phyloP scores from a whole-genome alignment of 139 green algal genomes.

The Chloropicon primus region DNA sequence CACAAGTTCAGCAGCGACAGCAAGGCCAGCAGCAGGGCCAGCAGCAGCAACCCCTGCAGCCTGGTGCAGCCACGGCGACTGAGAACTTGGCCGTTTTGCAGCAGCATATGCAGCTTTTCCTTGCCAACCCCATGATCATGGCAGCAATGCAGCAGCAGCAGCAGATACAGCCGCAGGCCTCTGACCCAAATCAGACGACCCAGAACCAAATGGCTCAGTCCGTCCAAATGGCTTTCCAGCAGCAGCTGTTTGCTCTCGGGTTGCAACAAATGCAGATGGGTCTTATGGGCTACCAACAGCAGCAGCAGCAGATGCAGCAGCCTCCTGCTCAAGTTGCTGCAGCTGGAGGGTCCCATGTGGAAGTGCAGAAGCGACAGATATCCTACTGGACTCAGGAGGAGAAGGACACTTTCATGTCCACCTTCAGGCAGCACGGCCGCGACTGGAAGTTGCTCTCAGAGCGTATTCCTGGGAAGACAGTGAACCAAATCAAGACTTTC shows the following conservation, averaged over 20 bases:
- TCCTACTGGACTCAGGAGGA: constrained; percentile 37
- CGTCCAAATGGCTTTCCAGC: too few species aligned
- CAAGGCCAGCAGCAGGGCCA: background rate
- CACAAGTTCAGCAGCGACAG: background rate
- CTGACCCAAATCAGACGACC: too few species aligned
- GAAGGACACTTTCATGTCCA: constrained; percentile 28
- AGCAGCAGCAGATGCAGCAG: too few species aligned
- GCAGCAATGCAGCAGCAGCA: background rate
- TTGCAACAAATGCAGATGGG: too few species aligned
- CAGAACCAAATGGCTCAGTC: too few species aligned
- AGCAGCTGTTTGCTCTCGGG: too few species aligned
- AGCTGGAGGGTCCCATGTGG: background rate
- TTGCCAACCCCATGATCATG: background rate
- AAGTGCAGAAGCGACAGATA: constrained; percentile 4
- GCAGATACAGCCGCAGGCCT: background rate
- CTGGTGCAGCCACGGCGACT: background rate
- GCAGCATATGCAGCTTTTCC: background rate
- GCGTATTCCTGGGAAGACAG: constrained; percentile 47
- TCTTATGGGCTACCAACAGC: too few species aligned
- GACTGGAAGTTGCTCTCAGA: constrained; percentile 41
- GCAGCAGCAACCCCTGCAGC: background rate
- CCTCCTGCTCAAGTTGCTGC: too few species aligned
- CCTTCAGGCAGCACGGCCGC: constrained; percentile 34
- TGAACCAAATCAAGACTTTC: constrained; percentile 58
- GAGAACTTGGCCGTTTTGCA: background rate